Base-by-base conservation (phyloP, 1,284 basidiomycete genomes). In the Trichosporon sp. region DNA sequence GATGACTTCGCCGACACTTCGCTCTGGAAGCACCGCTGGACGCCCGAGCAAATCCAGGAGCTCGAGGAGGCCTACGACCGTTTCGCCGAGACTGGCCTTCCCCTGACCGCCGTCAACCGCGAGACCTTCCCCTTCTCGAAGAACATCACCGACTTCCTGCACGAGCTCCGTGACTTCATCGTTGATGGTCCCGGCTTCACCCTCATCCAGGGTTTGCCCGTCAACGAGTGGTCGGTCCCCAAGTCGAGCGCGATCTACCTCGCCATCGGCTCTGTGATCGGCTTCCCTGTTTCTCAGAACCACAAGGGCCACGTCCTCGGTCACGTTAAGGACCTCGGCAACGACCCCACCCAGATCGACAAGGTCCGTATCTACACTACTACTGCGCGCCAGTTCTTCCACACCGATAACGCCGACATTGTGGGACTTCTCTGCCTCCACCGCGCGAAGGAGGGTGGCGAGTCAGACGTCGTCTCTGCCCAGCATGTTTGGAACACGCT, bases 361-460 rank as follows among this genome's bases (percentile, higher is more conserved):
- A 85, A 85, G 75, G 83, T 85, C 16, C 76, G 85, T 16, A 85
- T 85, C 75, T 85, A 85, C 78, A 80, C 79, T 40, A 85, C 84
- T 51, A 79, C 83, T 26, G 84, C 84, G 1, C 75, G 81, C 11
- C 84, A 85, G 71, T 85, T 81, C 78, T 85, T 85, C 78, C 85
- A 85, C 76, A 77, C 77, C 64, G 80, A 80, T 63, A 56, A 72
- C 70, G 40, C 71, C 68, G 84, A 84, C 35, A 78, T 85, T 19
- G 82, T 85, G 68, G 85, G 85, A 4, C 77, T 86, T 2, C 79
- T 85, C 14, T 86, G 85, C 67, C 80, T 86, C 12, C 81, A 83
- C 76, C 80, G 79, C 64, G 84, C 85, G 1, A 78, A 80, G 63
- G 92, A 85, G 72, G 85, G 85, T 1, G 85, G 85, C 61, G 85